Evolutionary conservation across 495 filamentous ascomycete genomes (phyloP), one percentile per base, ranked within the genome.

Genomic region (Elaphomyces granulatus): DNA sequence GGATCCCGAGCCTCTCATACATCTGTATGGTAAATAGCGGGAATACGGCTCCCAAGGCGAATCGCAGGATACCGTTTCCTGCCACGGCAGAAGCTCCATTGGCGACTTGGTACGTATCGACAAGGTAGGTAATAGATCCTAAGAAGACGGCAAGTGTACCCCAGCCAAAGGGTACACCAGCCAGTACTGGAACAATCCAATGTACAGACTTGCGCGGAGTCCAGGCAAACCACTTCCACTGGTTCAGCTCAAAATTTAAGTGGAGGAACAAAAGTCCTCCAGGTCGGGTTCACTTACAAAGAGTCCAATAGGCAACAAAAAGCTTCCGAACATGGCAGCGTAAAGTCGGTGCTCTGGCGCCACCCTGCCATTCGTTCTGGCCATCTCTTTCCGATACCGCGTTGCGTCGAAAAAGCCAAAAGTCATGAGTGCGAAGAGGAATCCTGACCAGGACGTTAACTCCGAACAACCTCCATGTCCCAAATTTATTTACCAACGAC

Each of bases 401-500:
- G n/a, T n/a, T n/a, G n/a, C n/a, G n/a, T n/a, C n/a, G n/a, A n/a
- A n/a, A n/a, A n/a, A n/a, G n/a, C n/a, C n/a, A n/a, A n/a, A n/a
- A n/a, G n/a, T n/a, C n/a, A n/a, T n/a, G n/a, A n/a, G n/a, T n/a
- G n/a, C n/a, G n/a, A n/a, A n/a, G n/a, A n/a, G n/a, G n/a, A n/a
- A n/a, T n/a, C n/a, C n/a, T n/a, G n/a, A n/a, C n/a, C n/a, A n/a
- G n/a, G n/a, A n/a, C n/a, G n/a, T n/a, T n/a, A n/a, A n/a, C n/a
- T n/a, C n/a, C n/a, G n/a, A n/a, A n/a, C n/a, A n/a, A n/a, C n/a
- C n/a, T n/a, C n/a, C n/a, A n/a, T n/a, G n/a, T n/a, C n/a, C n/a
- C n/a, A n/a, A n/a, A n/a, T n/a, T n/a, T n/a, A n/a, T n/a, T 83
- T 83, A 9, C 80, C 80, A 20, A 81, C 43, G 15, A 75, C 55